A percentile compares a stretch with the other conserved stretches of the same genome.
Evolutionary conservation across 108 stramenopile species (phyloP).

Genomic region (Nannochloropsis gaditana): DNA sequence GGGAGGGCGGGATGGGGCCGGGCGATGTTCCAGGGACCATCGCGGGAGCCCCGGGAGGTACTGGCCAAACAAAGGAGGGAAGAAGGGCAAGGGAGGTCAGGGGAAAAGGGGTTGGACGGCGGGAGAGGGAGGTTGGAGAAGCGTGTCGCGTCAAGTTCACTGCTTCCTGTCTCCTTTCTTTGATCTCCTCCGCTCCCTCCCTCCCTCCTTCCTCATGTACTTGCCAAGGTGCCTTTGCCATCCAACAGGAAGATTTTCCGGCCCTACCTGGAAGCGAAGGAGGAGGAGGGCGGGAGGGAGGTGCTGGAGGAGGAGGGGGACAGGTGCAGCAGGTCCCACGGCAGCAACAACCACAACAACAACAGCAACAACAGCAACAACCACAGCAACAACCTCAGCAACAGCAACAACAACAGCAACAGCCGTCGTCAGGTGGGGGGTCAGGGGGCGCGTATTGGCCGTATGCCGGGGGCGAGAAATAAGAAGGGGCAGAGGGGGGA

Average conservation of each 20-base stretch:
- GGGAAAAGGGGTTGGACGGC: background rate
- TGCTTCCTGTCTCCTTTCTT: background rate
- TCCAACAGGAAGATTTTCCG: slow-evolving; percentile 40
- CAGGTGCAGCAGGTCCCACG: background rate
- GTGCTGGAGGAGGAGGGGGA: background rate
- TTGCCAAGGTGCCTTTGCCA: slow-evolving; percentile 30
- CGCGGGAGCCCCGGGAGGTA: background rate
- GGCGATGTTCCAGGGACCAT: background rate
- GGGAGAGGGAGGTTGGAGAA: background rate
- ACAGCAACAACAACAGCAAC: no score
- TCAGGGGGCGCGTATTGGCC: no score
- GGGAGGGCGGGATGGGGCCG: slow-evolving; percentile 11
- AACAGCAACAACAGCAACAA: no score
- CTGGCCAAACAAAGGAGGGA: background rate
- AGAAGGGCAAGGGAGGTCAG: background rate
- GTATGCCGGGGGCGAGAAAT: background rate
- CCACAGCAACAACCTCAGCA: no score
- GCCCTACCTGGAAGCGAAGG: slow-evolving; percentile 23
- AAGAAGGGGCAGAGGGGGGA: background rate
- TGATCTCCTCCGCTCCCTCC: background rate
- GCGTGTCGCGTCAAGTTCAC: background rate
- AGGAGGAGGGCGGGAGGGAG: slow-evolving; percentile 18
- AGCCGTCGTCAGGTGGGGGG: no score
- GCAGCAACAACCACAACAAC: slow-evolving; percentile 24
- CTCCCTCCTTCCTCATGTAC: background rate